phyloP scores from a whole-genome alignment of 1,284 basidiomycete genomes.

The Omphalotus olearius region DNA sequence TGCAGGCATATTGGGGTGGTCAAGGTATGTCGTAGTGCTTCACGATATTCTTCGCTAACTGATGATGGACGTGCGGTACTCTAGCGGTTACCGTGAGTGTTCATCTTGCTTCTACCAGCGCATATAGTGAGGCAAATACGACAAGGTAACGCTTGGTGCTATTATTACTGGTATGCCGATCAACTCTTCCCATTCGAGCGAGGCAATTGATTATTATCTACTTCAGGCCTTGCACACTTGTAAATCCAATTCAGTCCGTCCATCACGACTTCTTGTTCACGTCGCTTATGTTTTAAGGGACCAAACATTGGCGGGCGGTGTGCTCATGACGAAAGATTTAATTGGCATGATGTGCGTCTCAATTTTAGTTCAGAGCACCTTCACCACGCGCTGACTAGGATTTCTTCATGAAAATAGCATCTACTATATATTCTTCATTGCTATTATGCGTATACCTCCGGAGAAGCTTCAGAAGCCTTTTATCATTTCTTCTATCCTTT shows the following conservation, averaged over 20 bases:
- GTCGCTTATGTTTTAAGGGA: conserved; percentile 7
- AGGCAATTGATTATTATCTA: no score
- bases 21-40: conserved; percentile 14
- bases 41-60: background rate
- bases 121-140: background rate
- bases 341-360: conserved; percentile 19
- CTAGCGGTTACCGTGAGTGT: conserved; percentile 12
- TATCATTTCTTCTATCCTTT: conserved; percentile 16
- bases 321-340: conserved; percentile 18
- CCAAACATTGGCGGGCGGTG: conserved; percentile 17
- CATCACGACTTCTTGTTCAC: background rate
- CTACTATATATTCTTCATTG: conserved; percentile 19
- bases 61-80: background rate
- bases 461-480: conserved; percentile 18
- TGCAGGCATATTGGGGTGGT: conserved; percentile 20
- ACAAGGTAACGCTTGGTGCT: conserved; percentile 14
- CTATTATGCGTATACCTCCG: conserved; percentile 19
- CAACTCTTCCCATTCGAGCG: no score
- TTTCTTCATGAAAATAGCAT: conserved; percentile 9
- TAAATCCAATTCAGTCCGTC: background rate
- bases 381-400: background rate
- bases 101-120: background rate
- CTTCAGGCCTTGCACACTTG: conserved; percentile 13
- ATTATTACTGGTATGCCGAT: conserved; percentile 3
- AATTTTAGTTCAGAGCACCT: conserved; percentile 2